Evolutionary conservation across 306 rosid species (phyloP), one percentile per base, ranked within the genome.

Genomic region (Acacia acuminata): DNA sequence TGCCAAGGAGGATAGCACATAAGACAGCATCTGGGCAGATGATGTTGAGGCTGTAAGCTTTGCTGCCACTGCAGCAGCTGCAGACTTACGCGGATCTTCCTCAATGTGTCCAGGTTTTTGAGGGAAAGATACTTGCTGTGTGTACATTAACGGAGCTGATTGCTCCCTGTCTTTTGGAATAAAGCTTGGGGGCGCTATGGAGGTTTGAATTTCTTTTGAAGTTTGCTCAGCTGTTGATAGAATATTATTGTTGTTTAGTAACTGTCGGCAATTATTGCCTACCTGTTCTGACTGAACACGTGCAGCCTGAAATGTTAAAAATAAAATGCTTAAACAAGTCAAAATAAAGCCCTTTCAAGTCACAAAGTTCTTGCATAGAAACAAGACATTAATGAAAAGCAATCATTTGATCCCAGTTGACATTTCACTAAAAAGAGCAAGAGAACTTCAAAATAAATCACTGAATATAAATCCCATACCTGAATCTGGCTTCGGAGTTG

Each of bases 21-120:
- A 96, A 25, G 99, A 91, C 72, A 96, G 94, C 99, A 96, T 92
- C 86, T 96, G 91, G 17, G 90, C 98, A 0, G 99, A 96, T 82
- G 98, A 94, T 42, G 98, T 94, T 4, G 99, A 96, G 24, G 97
- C 98, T 3, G 99, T 91, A 66, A 96, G 90, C 86, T 96, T 94
- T 22, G 99, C 99, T 8, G 99, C 99, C 84, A 96, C 97, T 19
- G 98, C 99, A 43, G 99, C 99, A 38, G 99, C 99, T 16, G 98
- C 99, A 73, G 99, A 93, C 84, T 92, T 96, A 75, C 92, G 96
- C 2, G 93, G 91, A 77, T 96, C 98, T 75, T 92, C 98, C 83
- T 89, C 96, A 32, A 25, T 20, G 5, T 82, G 91, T 43, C 88
- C 95, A 75, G 94, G 74, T 51, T 88, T 90, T 80, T 88, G 88